Evolutionary conservation across 306 rosid species (phyloP).

Genomic region (Vachellia pachyceras): DNA sequence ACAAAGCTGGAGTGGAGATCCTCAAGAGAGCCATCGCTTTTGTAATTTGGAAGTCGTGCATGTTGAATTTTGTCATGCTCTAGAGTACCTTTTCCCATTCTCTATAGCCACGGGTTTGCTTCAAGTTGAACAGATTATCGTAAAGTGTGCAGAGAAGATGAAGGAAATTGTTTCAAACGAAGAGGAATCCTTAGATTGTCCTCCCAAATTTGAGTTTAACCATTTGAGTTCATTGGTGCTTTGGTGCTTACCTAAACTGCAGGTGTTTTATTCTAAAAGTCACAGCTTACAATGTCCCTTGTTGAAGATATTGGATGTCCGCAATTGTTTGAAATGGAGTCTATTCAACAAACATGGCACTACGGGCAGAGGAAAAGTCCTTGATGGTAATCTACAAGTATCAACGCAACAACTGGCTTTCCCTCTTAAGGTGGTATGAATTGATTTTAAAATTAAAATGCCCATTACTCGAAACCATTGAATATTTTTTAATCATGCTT

Average conservation of each 20-base stretch:
- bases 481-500: too few species aligned
- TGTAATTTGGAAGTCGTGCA: neutral
- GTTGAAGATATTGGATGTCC: neutral
- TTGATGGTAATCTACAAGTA: too few species aligned
- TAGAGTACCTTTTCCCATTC: neutral
- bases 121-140: neutral
- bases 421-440: too few species aligned
- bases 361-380: too few species aligned
- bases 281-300: slow-evolving; percentile 33
- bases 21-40: neutral
- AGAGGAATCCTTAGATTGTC: too few species aligned
- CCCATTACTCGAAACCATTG: neutral
- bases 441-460: too few species aligned
- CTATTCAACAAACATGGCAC: neutral
- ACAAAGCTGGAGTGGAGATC: neutral
- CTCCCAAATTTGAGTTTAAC: too few species aligned
- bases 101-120: neutral
- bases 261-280: neutral
- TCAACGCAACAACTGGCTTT: too few species aligned
- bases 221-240: too few species aligned
- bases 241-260: too few species aligned
- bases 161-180: neutral
- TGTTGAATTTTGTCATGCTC: slow-evolving; percentile 9
- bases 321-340: neutral
- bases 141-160: slow-evolving; percentile 22